Base-by-base conservation (phyloP, 768 basidiomycete species). In the Phlebiopsis flavidoalba region DNA sequence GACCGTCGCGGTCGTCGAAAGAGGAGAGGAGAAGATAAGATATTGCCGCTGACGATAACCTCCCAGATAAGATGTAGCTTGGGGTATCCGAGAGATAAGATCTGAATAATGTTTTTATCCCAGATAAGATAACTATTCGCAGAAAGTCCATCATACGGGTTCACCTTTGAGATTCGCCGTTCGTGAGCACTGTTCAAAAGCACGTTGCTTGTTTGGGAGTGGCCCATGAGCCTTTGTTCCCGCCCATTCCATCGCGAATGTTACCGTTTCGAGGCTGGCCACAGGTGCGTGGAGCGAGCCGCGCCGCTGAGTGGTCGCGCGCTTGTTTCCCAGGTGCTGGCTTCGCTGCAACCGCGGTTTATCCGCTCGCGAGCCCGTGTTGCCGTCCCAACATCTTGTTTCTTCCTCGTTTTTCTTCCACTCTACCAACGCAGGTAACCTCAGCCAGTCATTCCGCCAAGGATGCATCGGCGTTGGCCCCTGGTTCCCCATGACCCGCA, bases 311-410 rank as follows among this genome's bases (percentile, higher is more conserved):
- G 53, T 53, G 33, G 37, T 3, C 10, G 24, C 8, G 37, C 26
- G n/a, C n/a, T n/a, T 53, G 31, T 35, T 53, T 53, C 52, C 54
- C n/a, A n/a, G 40, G 54, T 45, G 54, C 22, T 37, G 40, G 53
- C 36, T 37, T 40, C 51, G 36, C 53, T 53, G 53, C 36, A 19
- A 40, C 53, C 53, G 53, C 53, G 33, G 53, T 19, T n/a, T n/a
- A 8, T n/a, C 52, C 52, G 35, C 33, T n/a, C 5, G 33, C 35
- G 17, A 36, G 40, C 40, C 54, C 37, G n/a, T 35, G 35, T 37
- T 54, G 19, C 48, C 24, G 5, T 49, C 48, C 48, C 48, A 49
- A 21, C 48, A 6, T 26, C 48, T n/a, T 49, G n/a, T 54, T 33
- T 19, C 53, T 43, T 19, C 54, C 36, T 11, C n/a, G n/a, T 17